These are phyloP conservation scores for Recurvomyces mirabilis DNA, from an alignment of 495 filamentous ascomycete genomes.

Conservation along the genomic window DNA sequence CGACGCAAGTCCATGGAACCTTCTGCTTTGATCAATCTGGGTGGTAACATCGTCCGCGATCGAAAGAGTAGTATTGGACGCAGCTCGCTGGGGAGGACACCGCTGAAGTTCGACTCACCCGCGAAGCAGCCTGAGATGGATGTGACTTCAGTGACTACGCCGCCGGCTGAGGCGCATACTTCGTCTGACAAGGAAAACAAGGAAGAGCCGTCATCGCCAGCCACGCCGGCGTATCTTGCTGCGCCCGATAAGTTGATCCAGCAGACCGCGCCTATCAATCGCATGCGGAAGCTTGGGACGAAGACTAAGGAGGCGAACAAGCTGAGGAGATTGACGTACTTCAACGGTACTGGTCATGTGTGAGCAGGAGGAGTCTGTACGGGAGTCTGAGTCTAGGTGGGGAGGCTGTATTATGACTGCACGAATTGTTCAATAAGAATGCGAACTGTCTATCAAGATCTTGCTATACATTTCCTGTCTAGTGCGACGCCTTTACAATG, in stretches of 20 bases:
- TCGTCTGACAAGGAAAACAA: slow-evolving; percentile 17
- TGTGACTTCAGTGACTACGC: slow-evolving; percentile 1
- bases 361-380: not conserved
- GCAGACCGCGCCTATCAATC: slow-evolving; percentile 23
- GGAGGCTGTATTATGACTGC: too few species aligned
- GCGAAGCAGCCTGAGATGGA: not conserved
- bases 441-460: too few species aligned
- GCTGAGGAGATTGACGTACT: slow-evolving; percentile 19
- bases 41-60: slow-evolving; percentile 16
- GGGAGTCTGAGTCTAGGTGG: too few species aligned
- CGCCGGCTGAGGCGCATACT: not conserved
- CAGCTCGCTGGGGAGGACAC: slow-evolving; percentile 11
- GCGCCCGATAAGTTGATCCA: slow-evolving; percentile 16
- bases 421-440: too few species aligned
- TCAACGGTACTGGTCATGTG: slow-evolving; percentile 8
- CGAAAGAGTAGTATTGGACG: slow-evolving; percentile 15
- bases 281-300: slow-evolving; percentile 19
- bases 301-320: slow-evolving; percentile 9
- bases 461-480: too few species aligned
- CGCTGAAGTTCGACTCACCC: slow-evolving; percentile 14
- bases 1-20: slow-evolving; percentile 91
- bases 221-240: slow-evolving; percentile 16
- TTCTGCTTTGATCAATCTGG: slow-evolving; percentile 55
- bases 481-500: too few species aligned
- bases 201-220: slow-evolving; percentile 8